phyloP scores from a whole-genome alignment of 1,139 yeast species.

The Yamadazyma friedrichii region DNA sequence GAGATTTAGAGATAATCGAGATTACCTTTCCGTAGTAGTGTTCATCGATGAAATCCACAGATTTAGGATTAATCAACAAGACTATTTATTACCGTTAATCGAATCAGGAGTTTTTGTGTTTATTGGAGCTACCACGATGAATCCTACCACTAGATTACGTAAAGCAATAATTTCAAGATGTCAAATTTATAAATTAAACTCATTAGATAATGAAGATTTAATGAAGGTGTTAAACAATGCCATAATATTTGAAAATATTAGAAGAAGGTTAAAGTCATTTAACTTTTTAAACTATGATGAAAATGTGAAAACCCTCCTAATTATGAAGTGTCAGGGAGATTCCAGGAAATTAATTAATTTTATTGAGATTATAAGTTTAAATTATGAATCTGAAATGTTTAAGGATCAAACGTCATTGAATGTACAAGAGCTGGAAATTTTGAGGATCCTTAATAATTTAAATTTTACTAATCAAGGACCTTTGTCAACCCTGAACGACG shows the following conservation, averaged over 20 bases:
- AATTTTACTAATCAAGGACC: neutral
- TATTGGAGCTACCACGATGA: conserved; percentile 45
- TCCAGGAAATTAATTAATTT: conserved; percentile 26
- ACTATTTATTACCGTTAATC: conserved; percentile 38
- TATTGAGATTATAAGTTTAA: conserved; percentile 16
- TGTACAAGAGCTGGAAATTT: no score
- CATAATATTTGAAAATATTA: conserved; percentile 26
- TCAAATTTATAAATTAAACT: conserved; percentile 31
- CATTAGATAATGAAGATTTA: conserved; percentile 21
- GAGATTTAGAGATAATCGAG: conserved; percentile 15
- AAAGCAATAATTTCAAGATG: conserved; percentile 42
- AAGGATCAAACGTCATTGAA: no score
- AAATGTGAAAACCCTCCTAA: conserved; percentile 2
- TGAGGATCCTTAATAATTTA: neutral
- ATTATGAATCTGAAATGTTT: neutral
- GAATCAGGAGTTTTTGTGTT: conserved; percentile 42
- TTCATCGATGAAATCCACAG: conserved; percentile 48
- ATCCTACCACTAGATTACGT: conserved; percentile 31
- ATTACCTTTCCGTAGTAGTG: conserved; percentile 28
- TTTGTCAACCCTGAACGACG: no score
- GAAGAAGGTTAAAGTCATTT: conserved; percentile 15
- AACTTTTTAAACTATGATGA: conserved; percentile 7
- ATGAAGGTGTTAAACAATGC: conserved; percentile 25
- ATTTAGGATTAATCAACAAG: conserved; percentile 40
- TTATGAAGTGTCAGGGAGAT: conserved; percentile 23